A percentile compares a stretch with the other conserved stretches of the same genome.
Conservation (phyloP, 169 alveolate species). For the Toxoplasma gondii region DNA sequence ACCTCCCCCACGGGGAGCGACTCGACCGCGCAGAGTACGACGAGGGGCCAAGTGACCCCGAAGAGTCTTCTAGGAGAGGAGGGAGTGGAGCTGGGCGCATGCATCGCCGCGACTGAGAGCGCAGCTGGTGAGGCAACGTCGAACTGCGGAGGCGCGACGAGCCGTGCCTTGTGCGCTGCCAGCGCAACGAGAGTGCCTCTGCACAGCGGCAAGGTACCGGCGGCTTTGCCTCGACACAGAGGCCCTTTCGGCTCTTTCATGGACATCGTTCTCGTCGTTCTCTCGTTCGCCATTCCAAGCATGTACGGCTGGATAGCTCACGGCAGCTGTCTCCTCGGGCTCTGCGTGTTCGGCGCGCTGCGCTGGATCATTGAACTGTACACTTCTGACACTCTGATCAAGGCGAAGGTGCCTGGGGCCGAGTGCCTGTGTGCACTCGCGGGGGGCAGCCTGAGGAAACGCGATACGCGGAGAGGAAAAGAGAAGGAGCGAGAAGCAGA, state of each 20-base stretch:
- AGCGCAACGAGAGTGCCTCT: no score
- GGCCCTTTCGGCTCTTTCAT: not conserved
- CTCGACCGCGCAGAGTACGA: not conserved
- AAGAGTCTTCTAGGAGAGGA: no score
- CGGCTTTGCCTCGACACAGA: not conserved
- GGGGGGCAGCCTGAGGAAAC: not conserved
- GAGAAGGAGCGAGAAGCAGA: not conserved
- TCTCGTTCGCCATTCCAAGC: conserved; percentile 72
- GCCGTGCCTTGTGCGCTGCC: no score
- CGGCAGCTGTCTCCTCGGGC: conserved; percentile 76
- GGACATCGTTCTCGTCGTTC: not conserved
- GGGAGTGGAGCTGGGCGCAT: not conserved
- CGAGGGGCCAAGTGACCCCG: no score
- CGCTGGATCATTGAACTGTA: conserved; percentile 77
- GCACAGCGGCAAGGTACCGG: not conserved
- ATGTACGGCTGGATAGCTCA: conserved; percentile 74
- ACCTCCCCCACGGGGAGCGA: not conserved
- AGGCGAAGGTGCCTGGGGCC: not conserved
- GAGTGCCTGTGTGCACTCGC: no score
- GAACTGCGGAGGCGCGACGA: no score
- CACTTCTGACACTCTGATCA: not conserved
- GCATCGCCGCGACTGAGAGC: not conserved
- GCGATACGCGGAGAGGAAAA: not conserved
- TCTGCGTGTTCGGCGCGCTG: conserved; percentile 77
- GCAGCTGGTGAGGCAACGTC: not conserved